A percentile compares a stretch with the other conserved stretches of the same genome.
Conservation (phyloP, 805 yeast species). For the Yueomyces sp. region DNA sequence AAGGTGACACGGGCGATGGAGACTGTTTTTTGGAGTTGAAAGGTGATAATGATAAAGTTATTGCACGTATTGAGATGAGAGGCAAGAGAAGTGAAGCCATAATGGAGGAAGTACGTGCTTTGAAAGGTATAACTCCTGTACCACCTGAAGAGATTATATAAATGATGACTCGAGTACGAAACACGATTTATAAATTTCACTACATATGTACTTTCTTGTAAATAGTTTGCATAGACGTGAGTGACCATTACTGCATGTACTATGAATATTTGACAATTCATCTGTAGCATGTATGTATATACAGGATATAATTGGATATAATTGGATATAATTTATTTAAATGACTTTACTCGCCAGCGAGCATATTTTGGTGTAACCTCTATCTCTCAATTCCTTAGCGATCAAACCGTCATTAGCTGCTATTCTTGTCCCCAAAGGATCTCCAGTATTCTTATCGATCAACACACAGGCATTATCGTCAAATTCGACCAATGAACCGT, state of each 20-base stretch:
- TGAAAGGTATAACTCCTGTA: too few species aligned
- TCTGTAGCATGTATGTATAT: too few species aligned
- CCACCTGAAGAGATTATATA: too few species aligned
- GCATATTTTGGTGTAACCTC: slow-evolving; percentile 73
- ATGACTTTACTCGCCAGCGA: slow-evolving; percentile 82
- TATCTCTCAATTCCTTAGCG: slow-evolving; percentile 77
- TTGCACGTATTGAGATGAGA: slow-evolving; percentile 39
- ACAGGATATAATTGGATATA: too few species aligned
- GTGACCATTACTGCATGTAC: too few species aligned
- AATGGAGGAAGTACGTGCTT: slow-evolving; percentile 37
- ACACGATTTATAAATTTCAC: too few species aligned
- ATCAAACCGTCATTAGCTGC: slow-evolving; percentile 42
- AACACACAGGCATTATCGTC: slow-evolving; percentile 97
- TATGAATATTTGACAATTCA: too few species aligned
- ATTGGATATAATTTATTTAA: not conserved
- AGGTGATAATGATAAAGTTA: slow-evolving; percentile 8
- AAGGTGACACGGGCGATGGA: slow-evolving; percentile 11
- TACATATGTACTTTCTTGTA: too few species aligned
- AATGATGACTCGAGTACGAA: too few species aligned
- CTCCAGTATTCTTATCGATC: slow-evolving; percentile 75
- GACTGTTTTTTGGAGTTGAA: slow-evolving; percentile 23
- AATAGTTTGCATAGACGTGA: too few species aligned
- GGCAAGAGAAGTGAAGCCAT: slow-evolving; percentile 37
- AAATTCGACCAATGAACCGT: slow-evolving; percentile 76
- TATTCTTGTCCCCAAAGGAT: slow-evolving; percentile 90